A percentile compares a stretch with the other conserved stretches of the same genome.
These are phyloP conservation scores for Lactifluus hygrophoroides DNA, from an alignment of 768 basidiomycete species.

Conservation along the genomic window DNA sequence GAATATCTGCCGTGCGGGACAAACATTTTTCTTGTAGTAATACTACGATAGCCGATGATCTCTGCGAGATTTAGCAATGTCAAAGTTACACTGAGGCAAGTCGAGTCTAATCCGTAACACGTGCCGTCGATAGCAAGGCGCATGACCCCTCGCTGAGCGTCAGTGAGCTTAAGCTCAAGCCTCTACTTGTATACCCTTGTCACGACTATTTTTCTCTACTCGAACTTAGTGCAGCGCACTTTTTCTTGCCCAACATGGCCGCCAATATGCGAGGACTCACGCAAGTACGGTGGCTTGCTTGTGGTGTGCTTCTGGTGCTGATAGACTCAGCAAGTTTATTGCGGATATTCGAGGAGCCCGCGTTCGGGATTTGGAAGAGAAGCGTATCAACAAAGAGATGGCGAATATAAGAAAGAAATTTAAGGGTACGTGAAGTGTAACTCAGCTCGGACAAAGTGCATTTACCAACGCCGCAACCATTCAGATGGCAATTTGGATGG, in stretches of 20 bases:
- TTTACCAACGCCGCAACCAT: not conserved
- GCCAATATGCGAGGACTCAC: constrained; percentile 88
- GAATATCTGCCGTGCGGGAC: too few relatives aligned
- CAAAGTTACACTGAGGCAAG: too few relatives aligned
- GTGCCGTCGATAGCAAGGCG: constrained; percentile 1
- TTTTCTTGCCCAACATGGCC: constrained; percentile 48
- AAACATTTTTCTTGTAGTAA: too few relatives aligned
- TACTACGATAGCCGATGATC: too few relatives aligned
- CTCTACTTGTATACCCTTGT: not conserved
- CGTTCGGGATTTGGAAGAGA: constrained; percentile 95
- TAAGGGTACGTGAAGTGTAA: constrained; percentile 52
- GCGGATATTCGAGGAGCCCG: constrained; percentile 96
- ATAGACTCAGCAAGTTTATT: constrained; percentile 63
- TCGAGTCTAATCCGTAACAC: too few relatives aligned
- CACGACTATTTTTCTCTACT: not conserved
- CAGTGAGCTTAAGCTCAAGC: not conserved
- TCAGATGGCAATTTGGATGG: constrained; percentile 80
- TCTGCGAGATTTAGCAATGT: too few relatives aligned
- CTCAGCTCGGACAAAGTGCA: not conserved
- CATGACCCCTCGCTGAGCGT: not conserved
- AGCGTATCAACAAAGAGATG: constrained; percentile 99
- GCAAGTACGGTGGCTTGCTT: constrained; percentile 48
- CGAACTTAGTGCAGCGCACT: constrained; percentile 13
- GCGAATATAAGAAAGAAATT: constrained; percentile 99
- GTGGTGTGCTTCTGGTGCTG: not conserved